phyloP scores from a whole-genome alignment of 176 grass and related monocot genomes.

The Oryza officinalis region DNA sequence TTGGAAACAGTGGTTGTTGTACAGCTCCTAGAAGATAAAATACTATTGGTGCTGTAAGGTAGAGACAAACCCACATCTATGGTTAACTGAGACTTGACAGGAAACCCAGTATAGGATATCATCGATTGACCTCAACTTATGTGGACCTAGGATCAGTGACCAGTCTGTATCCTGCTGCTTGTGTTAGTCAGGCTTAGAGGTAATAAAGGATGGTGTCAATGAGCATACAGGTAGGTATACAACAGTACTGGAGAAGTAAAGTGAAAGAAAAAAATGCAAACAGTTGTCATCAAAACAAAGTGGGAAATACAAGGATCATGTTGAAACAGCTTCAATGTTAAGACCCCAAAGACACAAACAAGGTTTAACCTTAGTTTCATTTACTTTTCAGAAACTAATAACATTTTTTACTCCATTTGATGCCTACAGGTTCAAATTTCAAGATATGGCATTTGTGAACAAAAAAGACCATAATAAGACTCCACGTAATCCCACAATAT shows the following conservation, averaged over 20 bases:
- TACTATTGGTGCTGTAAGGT: background rate
- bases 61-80: background rate
- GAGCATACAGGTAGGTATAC: background rate
- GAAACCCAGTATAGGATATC: conserved; percentile 17
- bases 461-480: conserved; percentile 1
- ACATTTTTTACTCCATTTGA: conserved; percentile 14
- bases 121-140: background rate
- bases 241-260: background rate
- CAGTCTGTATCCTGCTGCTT: background rate
- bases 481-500: background rate
- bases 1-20: background rate
- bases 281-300: background rate
- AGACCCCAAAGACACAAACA: background rate
- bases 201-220: background rate
- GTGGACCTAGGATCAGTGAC: background rate
- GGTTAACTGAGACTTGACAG: background rate
- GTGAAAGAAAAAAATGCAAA: background rate
- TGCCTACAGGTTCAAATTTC: background rate
- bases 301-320: background rate
- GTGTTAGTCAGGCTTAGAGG: background rate
- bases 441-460: background rate
- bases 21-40: conserved; percentile 7
- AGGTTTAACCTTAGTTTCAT: background rate
- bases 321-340: background rate
- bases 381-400: background rate